A percentile compares a stretch with the other conserved stretches of the same genome.
phyloP scores from a whole-genome alignment of 2,329 filamentous ascomycete genomes.

The Albifimbria verrucaria region DNA sequence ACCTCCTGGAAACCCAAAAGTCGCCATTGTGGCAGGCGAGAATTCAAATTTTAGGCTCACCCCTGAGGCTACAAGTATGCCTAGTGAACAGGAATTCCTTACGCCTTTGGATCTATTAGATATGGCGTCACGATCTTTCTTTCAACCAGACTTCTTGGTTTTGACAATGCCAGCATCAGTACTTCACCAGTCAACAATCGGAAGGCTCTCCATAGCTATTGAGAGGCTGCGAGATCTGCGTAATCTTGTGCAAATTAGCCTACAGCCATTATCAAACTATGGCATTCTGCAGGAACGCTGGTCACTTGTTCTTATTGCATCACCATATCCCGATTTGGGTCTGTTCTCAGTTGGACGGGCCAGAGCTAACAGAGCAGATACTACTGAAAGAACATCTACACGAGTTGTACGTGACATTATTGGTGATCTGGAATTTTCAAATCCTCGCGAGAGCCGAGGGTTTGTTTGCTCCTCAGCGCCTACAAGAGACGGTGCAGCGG shows the following conservation, averaged over 20 bases:
- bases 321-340: not conserved
- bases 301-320: not conserved
- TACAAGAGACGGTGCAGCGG: too few species aligned
- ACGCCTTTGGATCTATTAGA: not conserved
- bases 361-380: too few species aligned
- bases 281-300: not conserved
- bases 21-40: not conserved
- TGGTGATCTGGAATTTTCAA: too few species aligned
- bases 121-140: not conserved
- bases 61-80: not conserved
- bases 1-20: not conserved
- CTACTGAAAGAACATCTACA: too few species aligned
- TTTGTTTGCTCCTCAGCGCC: too few species aligned
- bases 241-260: not conserved
- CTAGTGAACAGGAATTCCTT: not conserved
- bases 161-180: not conserved
- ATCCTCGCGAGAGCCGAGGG: too few species aligned
- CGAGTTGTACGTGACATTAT: too few species aligned
- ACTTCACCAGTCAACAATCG: not conserved
- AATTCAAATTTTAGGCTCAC: not conserved
- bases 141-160: not conserved
- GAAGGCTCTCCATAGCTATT: not conserved
- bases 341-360: too few species aligned
- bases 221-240: not conserved
- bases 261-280: not conserved